Evolutionary conservation across 306 rosid genomes (phyloP).

Genomic region (Malus asiatica): DNA sequence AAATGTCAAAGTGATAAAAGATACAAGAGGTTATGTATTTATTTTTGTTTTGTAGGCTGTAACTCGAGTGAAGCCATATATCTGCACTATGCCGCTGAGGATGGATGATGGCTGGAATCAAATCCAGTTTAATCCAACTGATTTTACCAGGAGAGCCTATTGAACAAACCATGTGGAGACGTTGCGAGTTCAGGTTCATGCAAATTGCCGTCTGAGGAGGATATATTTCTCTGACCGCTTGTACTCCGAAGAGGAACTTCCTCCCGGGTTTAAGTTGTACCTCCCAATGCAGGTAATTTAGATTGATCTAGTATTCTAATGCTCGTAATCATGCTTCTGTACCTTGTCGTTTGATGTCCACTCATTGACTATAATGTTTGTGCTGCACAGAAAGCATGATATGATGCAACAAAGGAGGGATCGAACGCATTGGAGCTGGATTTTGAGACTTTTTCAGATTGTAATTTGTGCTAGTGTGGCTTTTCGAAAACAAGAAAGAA

Average conservation of each 20-base stretch:
- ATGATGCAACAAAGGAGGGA: not conserved
- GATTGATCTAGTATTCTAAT: not conserved
- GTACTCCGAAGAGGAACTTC: slow-evolving; percentile 94
- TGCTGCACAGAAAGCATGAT: slow-evolving; percentile 40
- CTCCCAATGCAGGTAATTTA: slow-evolving; percentile 73
- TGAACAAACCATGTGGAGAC: slow-evolving; percentile 98
- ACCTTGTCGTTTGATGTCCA: not conserved
- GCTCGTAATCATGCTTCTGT: not conserved
- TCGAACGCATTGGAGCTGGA: not conserved
- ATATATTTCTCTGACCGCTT: slow-evolving; percentile 88
- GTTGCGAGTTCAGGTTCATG: slow-evolving; percentile 91
- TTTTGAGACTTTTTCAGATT: not conserved
- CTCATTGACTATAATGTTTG: not conserved
- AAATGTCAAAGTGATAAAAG: not conserved
- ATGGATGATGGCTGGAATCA: slow-evolving; percentile 97
- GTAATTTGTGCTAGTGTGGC: not conserved
- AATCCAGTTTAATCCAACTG: slow-evolving; percentile 76
- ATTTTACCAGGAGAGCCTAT: slow-evolving; percentile 87
- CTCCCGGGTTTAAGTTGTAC: slow-evolving; percentile 84
- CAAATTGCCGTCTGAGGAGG: slow-evolving; percentile 91
- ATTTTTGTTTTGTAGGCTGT: slow-evolving; percentile 40
- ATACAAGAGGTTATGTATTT: not conserved
- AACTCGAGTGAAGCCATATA: slow-evolving; percentile 82
- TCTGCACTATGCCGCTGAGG: slow-evolving; percentile 88
- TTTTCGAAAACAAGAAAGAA: too few relatives aligned